Evolutionary conservation across 2,329 filamentous ascomycete species (phyloP).

Genomic region (Fusarium lateritium): DNA sequence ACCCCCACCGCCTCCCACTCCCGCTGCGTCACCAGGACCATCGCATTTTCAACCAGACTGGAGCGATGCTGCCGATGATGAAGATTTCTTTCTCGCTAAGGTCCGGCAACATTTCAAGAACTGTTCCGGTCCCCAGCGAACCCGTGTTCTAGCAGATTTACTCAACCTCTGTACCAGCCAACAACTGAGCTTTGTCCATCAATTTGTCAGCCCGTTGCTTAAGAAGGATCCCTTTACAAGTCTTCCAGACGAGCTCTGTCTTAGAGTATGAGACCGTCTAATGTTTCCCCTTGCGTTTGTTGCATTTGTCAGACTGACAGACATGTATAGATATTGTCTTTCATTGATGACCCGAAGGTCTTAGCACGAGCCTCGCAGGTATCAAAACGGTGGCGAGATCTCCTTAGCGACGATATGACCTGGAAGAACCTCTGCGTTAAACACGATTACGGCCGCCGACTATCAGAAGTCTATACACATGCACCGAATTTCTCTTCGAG

Average conservation of each 20-base stretch:
- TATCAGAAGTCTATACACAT: slow-evolving; percentile 65
- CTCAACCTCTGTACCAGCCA: slow-evolving; percentile 96
- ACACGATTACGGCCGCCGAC: slow-evolving; percentile 82
- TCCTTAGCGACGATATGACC: slow-evolving; percentile 95
- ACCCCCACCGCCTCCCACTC: slow-evolving; percentile 75
- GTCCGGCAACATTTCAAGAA: slow-evolving; percentile 85
- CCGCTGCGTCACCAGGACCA: slow-evolving; percentile 75
- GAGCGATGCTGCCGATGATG: slow-evolving; percentile 83
- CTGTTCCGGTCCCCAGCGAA: slow-evolving; percentile 81
- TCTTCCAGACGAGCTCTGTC: slow-evolving; percentile 91
- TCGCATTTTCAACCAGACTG: slow-evolving; percentile 76
- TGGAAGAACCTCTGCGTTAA: slow-evolving; percentile 99
- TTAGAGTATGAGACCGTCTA: slow-evolving; percentile 76
- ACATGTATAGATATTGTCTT: slow-evolving; percentile 84
- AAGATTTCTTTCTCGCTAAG: slow-evolving; percentile 86
- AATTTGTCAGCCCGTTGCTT: slow-evolving; percentile 92
- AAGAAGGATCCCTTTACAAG: slow-evolving; percentile 97
- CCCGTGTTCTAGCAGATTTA: slow-evolving; percentile 87
- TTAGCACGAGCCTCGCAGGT: slow-evolving; percentile 95
- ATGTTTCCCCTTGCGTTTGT: background rate
- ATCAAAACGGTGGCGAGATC: slow-evolving; percentile 93
- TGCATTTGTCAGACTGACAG: slow-evolving; percentile 10
- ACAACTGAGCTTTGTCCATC: slow-evolving; percentile 94
- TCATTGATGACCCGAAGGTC: slow-evolving; percentile 96
- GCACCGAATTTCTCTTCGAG: slow-evolving; percentile 51